Conservation (phyloP, 2,329 filamentous ascomycete species). For the Aspergillaceae sp. region DNA sequence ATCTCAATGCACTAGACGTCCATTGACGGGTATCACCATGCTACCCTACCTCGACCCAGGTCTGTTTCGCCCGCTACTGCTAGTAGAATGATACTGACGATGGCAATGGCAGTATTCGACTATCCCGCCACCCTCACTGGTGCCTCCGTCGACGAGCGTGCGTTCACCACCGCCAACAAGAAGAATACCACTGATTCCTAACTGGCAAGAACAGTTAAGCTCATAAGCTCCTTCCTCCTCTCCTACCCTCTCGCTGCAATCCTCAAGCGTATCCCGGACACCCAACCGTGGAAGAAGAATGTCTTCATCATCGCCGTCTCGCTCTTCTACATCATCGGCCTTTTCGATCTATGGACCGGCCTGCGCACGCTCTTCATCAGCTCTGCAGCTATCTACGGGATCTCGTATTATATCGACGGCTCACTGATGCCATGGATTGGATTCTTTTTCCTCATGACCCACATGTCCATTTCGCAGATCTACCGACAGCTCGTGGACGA, state of each 20-base stretch:
- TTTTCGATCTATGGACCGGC: conserved; percentile 88
- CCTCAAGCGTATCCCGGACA: conserved; percentile 83
- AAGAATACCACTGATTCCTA: neutral
- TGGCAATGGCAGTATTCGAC: conserved; percentile 46
- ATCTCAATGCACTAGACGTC: no score
- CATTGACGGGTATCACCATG: conserved; percentile 36
- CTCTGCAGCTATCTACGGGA: conserved; percentile 68
- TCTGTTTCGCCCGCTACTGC: conserved; percentile 21
- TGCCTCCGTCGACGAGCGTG: conserved; percentile 58
- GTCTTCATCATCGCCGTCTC: conserved; percentile 71
- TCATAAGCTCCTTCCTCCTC: conserved; percentile 79
- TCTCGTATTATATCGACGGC: conserved; percentile 73
- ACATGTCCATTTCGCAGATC: conserved; percentile 88
- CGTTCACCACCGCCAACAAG: conserved; percentile 6
- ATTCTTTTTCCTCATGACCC: conserved; percentile 89
- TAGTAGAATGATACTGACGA: no score
- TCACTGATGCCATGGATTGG: conserved; percentile 97
- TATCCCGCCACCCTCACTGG: conserved; percentile 51
- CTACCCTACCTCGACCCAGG: conserved; percentile 56
- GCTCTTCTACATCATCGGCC: conserved; percentile 82
- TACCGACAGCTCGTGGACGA: conserved; percentile 63
- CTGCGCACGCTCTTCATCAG: conserved; percentile 71
- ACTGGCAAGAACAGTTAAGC: conserved; percentile 60
- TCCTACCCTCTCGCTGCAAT: conserved; percentile 86
- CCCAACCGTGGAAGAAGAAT: conserved; percentile 76